These are phyloP conservation scores for Saccharomycopsis schoenii DNA, from an alignment of 805 yeast genomes.

Conservation along the genomic window DNA sequence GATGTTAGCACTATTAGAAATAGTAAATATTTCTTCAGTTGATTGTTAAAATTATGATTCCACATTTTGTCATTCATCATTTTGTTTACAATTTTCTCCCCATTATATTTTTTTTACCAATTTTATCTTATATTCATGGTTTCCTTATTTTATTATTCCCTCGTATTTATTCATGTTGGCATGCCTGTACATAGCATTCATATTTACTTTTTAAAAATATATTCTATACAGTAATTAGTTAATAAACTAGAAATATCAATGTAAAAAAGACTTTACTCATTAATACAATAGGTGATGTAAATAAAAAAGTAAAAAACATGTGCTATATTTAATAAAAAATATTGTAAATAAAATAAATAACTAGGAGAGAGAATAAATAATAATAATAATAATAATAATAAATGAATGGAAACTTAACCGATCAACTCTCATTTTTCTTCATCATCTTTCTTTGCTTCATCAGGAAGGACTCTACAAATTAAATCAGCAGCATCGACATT, in stretches of 20 bases:
- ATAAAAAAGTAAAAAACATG: neutral
- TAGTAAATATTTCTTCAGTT: constrained; percentile 67
- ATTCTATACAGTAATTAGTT: neutral
- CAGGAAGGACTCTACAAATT: constrained; percentile 33
- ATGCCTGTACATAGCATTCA: neutral
- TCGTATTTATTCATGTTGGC: neutral
- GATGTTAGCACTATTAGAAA: constrained; percentile 64
- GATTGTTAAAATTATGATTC: neutral
- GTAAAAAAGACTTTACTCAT: neutral
- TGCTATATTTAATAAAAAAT: neutral
- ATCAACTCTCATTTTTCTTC: neutral
- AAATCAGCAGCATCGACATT: constrained; percentile 92
- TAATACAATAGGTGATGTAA: no score
- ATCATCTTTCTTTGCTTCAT: constrained; percentile 1
- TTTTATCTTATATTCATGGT: neutral
- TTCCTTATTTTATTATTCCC: neutral
- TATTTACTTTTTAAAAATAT: no score
- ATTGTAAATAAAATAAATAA: neutral
- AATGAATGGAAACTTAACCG: neutral
- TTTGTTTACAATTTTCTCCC: neutral
- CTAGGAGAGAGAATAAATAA: neutral
- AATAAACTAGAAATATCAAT: no score
- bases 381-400: neutral
- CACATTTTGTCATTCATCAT: neutral
- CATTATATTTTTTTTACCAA: neutral